These are phyloP conservation scores for Clonostachys byssicola DNA, from an alignment of 2,329 filamentous ascomycete genomes.

Conservation along the genomic window DNA sequence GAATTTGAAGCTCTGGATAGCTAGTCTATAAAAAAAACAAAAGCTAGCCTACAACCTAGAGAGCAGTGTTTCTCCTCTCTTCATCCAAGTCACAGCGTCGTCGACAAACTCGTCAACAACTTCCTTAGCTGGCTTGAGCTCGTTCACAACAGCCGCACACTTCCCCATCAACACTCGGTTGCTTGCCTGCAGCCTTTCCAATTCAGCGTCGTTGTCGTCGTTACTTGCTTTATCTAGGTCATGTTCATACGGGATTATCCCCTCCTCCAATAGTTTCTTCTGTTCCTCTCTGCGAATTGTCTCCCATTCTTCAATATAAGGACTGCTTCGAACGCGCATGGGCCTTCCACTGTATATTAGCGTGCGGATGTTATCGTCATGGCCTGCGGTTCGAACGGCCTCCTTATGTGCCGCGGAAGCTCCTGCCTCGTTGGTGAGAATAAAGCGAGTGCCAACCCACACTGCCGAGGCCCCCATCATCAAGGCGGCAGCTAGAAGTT, in stretches of 20 bases:
- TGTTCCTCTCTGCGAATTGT: conserved; percentile 64
- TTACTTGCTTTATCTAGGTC: conserved; percentile 47
- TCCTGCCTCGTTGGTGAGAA: conserved; percentile 75
- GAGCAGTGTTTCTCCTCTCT: too few relatives aligned
- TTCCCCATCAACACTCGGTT: too few relatives aligned
- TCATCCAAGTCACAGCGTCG: too few relatives aligned
- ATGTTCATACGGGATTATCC: conserved; percentile 74
- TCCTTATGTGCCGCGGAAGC: conserved; percentile 80
- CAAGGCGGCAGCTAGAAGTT: conserved; percentile 72
- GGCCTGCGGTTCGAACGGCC: conserved; percentile 71
- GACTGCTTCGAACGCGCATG: conserved; percentile 74
- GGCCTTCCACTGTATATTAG: conserved; percentile 80
- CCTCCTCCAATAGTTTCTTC: conserved; percentile 67
- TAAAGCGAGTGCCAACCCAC: conserved; percentile 92
- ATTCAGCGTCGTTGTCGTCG: too few relatives aligned
- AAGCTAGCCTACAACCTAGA: too few relatives aligned
- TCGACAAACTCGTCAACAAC: too few relatives aligned
- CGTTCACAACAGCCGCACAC: too few relatives aligned
- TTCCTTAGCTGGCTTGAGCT: too few relatives aligned
- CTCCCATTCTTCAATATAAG: conserved; percentile 82
- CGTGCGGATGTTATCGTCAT: conserved; percentile 76
- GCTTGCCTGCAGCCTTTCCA: too few relatives aligned
- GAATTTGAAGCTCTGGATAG: too few relatives aligned
- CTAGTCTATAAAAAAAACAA: too few relatives aligned
- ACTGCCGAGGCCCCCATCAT: conserved; percentile 85